A percentile compares a stretch with the other conserved stretches of the same genome.
phyloP scores from a whole-genome alignment of 495 filamentous ascomycete species.

The Penicillium macrosclerotiorum region DNA sequence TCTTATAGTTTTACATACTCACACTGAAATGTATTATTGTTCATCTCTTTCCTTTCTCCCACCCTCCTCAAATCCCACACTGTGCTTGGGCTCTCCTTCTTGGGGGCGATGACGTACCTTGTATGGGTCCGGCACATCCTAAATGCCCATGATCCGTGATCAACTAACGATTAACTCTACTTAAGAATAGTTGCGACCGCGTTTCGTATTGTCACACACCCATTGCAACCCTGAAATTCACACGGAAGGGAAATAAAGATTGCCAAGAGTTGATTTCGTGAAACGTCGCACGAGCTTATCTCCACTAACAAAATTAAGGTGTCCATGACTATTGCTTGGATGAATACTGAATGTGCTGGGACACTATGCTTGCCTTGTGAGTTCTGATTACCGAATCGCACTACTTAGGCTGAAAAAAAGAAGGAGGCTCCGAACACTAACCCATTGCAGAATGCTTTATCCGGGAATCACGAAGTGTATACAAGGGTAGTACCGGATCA shows the following conservation, averaged over 20 bases:
- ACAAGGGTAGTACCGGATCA: no score
- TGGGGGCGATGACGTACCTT: conserved; percentile 17
- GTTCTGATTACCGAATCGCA: background rate
- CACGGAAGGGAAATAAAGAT: conserved; percentile 21
- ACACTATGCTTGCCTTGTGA: background rate
- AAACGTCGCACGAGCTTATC: conserved; percentile 48
- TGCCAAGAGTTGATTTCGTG: conserved; percentile 33
- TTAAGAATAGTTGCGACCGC: conserved; percentile 16
- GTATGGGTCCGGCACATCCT: conserved; percentile 7
- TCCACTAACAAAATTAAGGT: conserved; percentile 42
- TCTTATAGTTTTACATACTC: background rate
- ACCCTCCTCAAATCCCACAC: background rate
- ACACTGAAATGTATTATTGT: background rate
- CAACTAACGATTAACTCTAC: conserved; percentile 14
- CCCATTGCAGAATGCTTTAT: background rate
- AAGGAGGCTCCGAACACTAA: background rate
- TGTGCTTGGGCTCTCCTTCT: background rate
- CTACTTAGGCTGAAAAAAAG: background rate
- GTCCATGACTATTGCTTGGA: conserved; percentile 18
- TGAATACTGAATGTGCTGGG: conserved; percentile 16
- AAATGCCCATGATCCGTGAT: background rate
- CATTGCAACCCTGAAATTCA: conserved; percentile 19
- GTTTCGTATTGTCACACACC: conserved; percentile 24
- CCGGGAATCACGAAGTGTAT: background rate
- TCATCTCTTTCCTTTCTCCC: background rate